phyloP scores from a whole-genome alignment of 2,329 filamentous ascomycete genomes.

The Amauroascus niger region DNA sequence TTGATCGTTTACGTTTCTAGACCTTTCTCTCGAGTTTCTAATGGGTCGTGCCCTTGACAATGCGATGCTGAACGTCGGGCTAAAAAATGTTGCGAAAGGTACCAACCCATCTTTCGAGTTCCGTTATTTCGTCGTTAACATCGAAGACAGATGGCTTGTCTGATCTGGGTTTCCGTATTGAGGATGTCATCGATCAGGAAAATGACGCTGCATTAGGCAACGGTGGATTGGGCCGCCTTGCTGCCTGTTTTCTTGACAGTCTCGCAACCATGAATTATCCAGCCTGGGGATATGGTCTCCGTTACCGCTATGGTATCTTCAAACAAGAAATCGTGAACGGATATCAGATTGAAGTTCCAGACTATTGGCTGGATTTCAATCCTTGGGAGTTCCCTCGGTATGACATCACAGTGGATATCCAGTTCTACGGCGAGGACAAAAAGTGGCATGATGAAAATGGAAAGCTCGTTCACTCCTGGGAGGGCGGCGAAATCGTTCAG shows the following conservation, averaged over 20 bases:
- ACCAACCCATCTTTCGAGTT: not conserved
- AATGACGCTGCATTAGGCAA: constrained; percentile 95
- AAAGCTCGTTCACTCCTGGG: constrained; percentile 67
- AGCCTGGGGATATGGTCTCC: constrained; percentile 92
- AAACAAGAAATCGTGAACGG: constrained; percentile 98
- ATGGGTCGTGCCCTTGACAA: constrained; percentile 97
- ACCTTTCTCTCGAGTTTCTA: constrained; percentile 91
- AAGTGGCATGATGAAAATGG: constrained; percentile 67
- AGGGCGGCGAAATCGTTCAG: constrained; percentile 83
- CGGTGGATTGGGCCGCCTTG: constrained; percentile 85
- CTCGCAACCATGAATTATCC: constrained; percentile 89
- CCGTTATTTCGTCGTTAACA: not conserved
- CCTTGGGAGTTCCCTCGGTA: constrained; percentile 97
- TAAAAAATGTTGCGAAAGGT: constrained; percentile 78
- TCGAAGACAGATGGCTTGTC: constrained; percentile 55
- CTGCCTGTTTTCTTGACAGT: constrained; percentile 94
- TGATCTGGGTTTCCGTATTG: constrained; percentile 91
- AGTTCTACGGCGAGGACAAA: constrained; percentile 83
- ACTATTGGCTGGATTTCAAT: constrained; percentile 99
- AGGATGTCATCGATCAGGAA: constrained; percentile 89
- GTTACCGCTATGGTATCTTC: constrained; percentile 97
- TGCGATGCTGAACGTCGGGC: constrained; percentile 90
- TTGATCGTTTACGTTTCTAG: constrained; percentile 27
- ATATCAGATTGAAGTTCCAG: constrained; percentile 94
- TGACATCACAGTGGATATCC: constrained; percentile 90